Evolutionary conservation across 2,329 filamentous ascomycete genomes (phyloP).

Genomic region (Biscogniauxia mediterranea): DNA sequence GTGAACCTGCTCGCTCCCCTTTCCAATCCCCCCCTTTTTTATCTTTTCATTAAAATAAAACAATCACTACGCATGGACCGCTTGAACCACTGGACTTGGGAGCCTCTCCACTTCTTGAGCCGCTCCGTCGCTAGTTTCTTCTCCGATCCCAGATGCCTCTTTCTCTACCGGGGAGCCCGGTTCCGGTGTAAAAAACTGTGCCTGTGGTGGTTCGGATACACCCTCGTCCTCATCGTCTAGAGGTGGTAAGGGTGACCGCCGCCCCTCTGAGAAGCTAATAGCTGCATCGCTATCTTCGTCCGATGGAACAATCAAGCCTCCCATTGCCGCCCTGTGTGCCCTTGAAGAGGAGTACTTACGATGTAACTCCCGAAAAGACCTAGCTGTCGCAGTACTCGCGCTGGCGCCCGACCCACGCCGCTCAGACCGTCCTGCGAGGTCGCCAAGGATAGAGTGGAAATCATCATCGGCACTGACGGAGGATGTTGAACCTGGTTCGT

Average conservation of each 20-base stretch:
- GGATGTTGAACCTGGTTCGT: conserved; percentile 35
- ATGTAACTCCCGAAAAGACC: conserved; percentile 63
- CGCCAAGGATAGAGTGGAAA: conserved; percentile 50
- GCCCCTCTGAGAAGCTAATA: conserved; percentile 58
- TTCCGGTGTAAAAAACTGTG: conserved; percentile 43
- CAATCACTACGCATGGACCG: conserved; percentile 31
- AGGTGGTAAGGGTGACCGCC: conserved; percentile 53
- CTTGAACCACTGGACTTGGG: conserved; percentile 35
- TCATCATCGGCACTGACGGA: conserved; percentile 45
- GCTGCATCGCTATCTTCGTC: conserved; percentile 62
- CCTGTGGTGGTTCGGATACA: conserved; percentile 22
- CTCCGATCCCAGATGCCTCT: conserved; percentile 19
- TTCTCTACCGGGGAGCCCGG: conserved; percentile 32
- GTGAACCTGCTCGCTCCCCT: background rate
- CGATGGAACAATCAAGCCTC: conserved; percentile 47
- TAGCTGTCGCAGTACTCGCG: conserved; percentile 63
- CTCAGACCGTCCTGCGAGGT: conserved; percentile 42
- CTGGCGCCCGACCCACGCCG: conserved; percentile 63
- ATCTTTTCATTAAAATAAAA: background rate
- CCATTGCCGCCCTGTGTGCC: conserved; percentile 40
- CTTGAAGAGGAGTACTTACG: conserved; percentile 57
- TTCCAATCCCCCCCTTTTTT: background rate
- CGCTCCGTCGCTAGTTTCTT: conserved; percentile 20
- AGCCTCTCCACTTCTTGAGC: conserved; percentile 25
- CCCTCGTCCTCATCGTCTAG: conserved; percentile 36